Evolutionary conservation across 805 yeast species (phyloP).

Genomic region (Wickerhamomyces hampshirensis): DNA sequence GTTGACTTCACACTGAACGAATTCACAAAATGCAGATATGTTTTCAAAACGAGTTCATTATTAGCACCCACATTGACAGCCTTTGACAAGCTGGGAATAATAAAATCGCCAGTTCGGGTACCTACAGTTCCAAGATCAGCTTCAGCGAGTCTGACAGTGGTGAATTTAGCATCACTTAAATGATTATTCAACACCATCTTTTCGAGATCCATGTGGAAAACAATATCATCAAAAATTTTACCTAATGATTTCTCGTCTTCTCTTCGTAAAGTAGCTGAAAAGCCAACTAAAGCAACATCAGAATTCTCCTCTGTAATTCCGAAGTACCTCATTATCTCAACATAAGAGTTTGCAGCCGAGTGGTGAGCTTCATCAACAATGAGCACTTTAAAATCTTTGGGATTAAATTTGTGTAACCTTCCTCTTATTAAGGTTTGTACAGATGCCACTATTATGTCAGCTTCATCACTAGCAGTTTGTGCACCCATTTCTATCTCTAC

Average conservation of each 20-base stretch:
- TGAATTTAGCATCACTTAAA: conserved; percentile 64
- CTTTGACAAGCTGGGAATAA: conserved; percentile 42
- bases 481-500: conserved; percentile 72
- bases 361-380: conserved; percentile 94
- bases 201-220: conserved; percentile 58
- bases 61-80: conserved; percentile 50
- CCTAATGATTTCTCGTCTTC: conserved; percentile 63
- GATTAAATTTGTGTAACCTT: conserved; percentile 50
- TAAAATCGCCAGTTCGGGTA: conserved; percentile 46
- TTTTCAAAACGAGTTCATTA: conserved; percentile 49
- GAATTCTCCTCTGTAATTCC: conserved; percentile 26
- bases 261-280: conserved; percentile 82
- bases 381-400: conserved; percentile 61
- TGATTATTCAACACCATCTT: conserved; percentile 67
- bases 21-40: conserved; percentile 43
- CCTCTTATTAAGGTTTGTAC: conserved; percentile 57
- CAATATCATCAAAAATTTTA: conserved; percentile 64
- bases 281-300: conserved; percentile 63
- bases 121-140: conserved; percentile 35
- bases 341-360: conserved; percentile 69
- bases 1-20: conserved; percentile 49
- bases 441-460: conserved; percentile 73
- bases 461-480: conserved; percentile 31
- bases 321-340: conserved; percentile 54
- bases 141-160: conserved; percentile 44